Conservation (phyloP, 2,329 filamentous ascomycete species). For the Fusarium coffeatum region DNA sequence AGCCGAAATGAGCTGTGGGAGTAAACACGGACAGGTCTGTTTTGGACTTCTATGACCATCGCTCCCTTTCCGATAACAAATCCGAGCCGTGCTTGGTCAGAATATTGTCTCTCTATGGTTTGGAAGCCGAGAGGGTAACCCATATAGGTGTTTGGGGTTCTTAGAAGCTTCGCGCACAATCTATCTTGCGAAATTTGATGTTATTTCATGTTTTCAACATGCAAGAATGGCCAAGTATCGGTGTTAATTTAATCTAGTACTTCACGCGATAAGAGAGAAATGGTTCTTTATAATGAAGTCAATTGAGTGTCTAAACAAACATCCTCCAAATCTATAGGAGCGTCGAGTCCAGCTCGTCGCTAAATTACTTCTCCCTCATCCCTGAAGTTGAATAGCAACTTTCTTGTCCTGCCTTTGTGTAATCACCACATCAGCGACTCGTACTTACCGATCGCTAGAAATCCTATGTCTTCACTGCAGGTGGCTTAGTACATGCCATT, state of each 20-base stretch:
- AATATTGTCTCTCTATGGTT: too few relatives aligned
- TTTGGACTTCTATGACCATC: too few relatives aligned
- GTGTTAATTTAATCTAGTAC: too few relatives aligned
- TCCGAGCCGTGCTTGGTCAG: too few relatives aligned
- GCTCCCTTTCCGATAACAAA: too few relatives aligned
- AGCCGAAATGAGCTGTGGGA: background rate
- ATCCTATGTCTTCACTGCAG: background rate
- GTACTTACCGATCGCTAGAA: background rate
- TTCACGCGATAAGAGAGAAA: too few relatives aligned
- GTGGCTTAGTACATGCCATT: background rate
- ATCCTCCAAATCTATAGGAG: background rate
- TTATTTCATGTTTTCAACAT: too few relatives aligned
- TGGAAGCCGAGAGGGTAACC: too few relatives aligned
- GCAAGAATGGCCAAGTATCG: too few relatives aligned
- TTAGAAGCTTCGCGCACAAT: too few relatives aligned
- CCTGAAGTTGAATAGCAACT: background rate
- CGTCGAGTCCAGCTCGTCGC: background rate
- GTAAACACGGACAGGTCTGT: background rate
- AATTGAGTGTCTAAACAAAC: background rate
- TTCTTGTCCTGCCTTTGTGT: background rate
- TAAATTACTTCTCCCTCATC: background rate
- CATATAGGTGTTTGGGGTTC: too few relatives aligned
- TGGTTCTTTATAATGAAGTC: background rate
- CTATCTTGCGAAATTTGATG: too few relatives aligned
- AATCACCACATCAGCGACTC: background rate